Percentiles rank a stretch among this genome's conserved stretches.
phyloP scores from a whole-genome alignment of 768 basidiomycete genomes.

The Trametes coccinea region DNA sequence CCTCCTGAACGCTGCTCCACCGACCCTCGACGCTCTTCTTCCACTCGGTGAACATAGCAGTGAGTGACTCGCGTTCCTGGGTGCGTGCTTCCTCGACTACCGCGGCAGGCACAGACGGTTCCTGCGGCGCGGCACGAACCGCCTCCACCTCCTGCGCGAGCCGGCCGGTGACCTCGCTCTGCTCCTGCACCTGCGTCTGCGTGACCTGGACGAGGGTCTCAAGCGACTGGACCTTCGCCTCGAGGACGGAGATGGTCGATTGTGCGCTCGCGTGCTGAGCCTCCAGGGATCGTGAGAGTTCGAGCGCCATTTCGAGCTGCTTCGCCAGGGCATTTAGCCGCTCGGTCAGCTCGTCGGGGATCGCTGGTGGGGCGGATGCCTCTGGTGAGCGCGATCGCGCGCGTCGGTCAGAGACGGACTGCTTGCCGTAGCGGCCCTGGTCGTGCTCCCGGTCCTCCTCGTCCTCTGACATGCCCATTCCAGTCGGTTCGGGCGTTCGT shows the following conservation, averaged over 20 bases:
- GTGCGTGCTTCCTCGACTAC: conserved; percentile 35
- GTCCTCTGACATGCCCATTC: conserved; percentile 51
- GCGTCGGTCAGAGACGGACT: conserved; percentile 4
- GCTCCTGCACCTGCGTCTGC: conserved; percentile 41
- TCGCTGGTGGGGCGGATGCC: conserved; percentile 24
- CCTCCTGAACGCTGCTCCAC: conserved; percentile 75
- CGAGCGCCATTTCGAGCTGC: conserved; percentile 76
- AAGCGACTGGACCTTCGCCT: conserved; percentile 66
- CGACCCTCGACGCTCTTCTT: conserved; percentile 76
- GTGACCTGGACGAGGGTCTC: conserved; percentile 64
- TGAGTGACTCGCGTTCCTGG: conserved; percentile 50
- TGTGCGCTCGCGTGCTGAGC: conserved; percentile 78
- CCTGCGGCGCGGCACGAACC: conserved; percentile 32
- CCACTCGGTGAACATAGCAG: conserved; percentile 65
- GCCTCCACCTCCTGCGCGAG: conserved; percentile 30
- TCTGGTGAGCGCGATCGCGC: conserved; percentile 29
- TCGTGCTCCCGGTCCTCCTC: conserved; percentile 42
- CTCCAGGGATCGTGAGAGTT: conserved; percentile 71
- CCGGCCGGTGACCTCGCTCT: conserved; percentile 36
- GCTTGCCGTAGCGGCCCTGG: conserved; percentile 13
- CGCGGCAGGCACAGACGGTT: conserved; percentile 15
- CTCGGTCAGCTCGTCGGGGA: conserved; percentile 57
- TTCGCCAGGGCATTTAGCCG: conserved; percentile 62
- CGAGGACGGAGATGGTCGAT: conserved; percentile 65
- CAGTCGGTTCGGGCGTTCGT: conserved; percentile 77